phyloP scores from a whole-genome alignment of 2,329 filamentous ascomycete genomes.

The Metarhizium rileyi region DNA sequence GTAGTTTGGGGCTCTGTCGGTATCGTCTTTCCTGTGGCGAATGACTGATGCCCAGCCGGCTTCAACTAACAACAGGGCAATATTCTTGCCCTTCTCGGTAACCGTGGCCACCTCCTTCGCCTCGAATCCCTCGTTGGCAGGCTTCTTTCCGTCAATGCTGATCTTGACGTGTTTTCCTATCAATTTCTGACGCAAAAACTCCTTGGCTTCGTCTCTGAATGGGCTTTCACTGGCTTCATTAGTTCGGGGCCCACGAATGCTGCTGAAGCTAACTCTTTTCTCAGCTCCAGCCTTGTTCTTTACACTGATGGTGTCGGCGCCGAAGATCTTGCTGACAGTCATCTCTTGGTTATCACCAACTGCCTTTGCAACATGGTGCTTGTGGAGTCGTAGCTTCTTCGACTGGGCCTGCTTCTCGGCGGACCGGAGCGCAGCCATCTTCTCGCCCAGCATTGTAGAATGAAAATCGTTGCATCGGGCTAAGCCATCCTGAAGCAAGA shows the following conservation, averaged over 20 bases:
- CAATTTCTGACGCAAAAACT: conserved; percentile 84
- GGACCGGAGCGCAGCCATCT: conserved; percentile 77
- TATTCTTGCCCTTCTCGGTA: conserved; percentile 73
- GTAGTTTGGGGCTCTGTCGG: conserved; percentile 87
- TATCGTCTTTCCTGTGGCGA: conserved; percentile 88
- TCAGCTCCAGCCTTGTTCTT: conserved; percentile 77
- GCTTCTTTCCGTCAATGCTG: conserved; percentile 80
- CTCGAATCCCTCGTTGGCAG: conserved; percentile 82
- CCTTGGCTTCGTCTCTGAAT: conserved; percentile 89
- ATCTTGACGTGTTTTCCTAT: conserved; percentile 95
- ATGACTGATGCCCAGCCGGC: conserved; percentile 91
- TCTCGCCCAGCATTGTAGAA: conserved; percentile 78
- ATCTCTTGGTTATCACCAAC: conserved; percentile 63
- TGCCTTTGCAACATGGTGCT: conserved; percentile 64
- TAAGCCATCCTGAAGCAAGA: conserved; percentile 79
- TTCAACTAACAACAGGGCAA: conserved; percentile 78
- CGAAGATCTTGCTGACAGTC: conserved; percentile 73
- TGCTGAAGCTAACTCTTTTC: conserved; percentile 86
- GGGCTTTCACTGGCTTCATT: conserved; percentile 79
- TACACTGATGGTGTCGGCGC: conserved; percentile 80
- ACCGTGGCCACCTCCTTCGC: conserved; percentile 92
- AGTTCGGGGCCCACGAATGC: conserved; percentile 83
- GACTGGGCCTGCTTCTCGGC: conserved; percentile 81
- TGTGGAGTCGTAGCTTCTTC: conserved; percentile 69
- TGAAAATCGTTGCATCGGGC: conserved; percentile 94